Conservation (phyloP, 148 eudicot species). For the Rhododendron griersonianum region DNA sequence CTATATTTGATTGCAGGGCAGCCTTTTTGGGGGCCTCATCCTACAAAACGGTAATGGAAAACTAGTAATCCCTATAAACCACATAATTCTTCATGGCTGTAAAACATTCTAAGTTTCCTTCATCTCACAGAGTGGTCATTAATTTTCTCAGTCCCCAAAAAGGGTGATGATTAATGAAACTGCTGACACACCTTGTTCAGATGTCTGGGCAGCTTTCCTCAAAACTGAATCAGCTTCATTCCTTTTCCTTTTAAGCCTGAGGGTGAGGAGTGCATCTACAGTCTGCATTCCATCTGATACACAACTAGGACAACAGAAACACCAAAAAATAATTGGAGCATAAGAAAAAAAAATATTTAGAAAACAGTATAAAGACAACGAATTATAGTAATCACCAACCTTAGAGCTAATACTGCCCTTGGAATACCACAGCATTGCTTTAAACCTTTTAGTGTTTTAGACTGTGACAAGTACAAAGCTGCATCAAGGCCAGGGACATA, state of each 20-base stretch:
- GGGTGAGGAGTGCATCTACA: conserved; percentile 83
- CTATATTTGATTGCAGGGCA: neutral
- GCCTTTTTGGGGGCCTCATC: neutral
- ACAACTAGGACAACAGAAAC: conserved; percentile 61
- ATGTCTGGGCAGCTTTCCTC: conserved; percentile 30
- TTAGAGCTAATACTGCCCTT: conserved; percentile 76
- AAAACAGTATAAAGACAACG: neutral
- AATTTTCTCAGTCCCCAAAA: neutral
- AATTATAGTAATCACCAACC: conserved; percentile 47
- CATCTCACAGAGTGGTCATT: neutral
- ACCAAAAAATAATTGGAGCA: conserved; percentile 17
- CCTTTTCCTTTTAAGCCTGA: conserved; percentile 87
- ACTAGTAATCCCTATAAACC: conserved; percentile 1
- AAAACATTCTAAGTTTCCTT: neutral
- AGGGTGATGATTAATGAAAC: neutral
- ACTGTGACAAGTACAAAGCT: conserved; percentile 66
- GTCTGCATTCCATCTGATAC: conserved; percentile 93
- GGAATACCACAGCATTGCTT: conserved; percentile 82
- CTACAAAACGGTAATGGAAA: neutral
- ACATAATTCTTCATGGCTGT: neutral
- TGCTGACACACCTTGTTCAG: conserved; percentile 46
- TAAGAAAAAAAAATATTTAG: neutral
- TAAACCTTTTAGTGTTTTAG: conserved; percentile 52
- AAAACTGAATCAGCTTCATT: conserved; percentile 35
- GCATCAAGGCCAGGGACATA: conserved; percentile 98